Evolutionary conservation across 164 flowering plant species (phyloP).

Genomic region (Nymphaea colorata): DNA sequence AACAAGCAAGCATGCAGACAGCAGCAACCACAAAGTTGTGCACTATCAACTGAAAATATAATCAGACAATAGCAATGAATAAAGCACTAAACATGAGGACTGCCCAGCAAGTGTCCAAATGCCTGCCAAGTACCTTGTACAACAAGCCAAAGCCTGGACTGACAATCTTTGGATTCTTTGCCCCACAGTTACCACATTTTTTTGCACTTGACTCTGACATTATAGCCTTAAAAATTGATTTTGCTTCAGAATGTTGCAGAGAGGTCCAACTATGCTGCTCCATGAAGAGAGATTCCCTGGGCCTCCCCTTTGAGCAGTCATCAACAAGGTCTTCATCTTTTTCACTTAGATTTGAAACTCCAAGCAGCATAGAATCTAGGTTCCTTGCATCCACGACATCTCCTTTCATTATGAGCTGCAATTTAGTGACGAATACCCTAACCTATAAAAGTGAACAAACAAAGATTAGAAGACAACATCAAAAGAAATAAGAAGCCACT

Average conservation of each 20-base stretch:
- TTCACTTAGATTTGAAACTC: background rate
- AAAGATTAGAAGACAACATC: background rate
- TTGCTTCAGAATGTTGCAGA: conserved; percentile 50
- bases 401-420: conserved; percentile 56
- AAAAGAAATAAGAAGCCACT: background rate
- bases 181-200: conserved; percentile 37
- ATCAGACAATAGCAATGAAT: background rate
- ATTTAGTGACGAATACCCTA: conserved; percentile 26
- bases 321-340: background rate
- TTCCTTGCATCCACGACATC: conserved; percentile 24
- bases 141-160: conserved; percentile 82
- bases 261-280: conserved; percentile 49
- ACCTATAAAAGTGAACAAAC: conserved; percentile 25
- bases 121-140: conserved; percentile 36
- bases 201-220: conserved; percentile 15
- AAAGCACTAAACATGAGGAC: background rate
- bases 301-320: background rate
- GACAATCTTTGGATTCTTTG: conserved; percentile 36
- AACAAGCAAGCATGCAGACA: background rate
- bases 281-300: background rate
- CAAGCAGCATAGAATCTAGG: background rate
- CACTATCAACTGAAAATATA: no score
- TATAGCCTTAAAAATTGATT: conserved; percentile 35
- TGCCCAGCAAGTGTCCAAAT: background rate
- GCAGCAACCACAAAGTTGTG: background rate